phyloP scores from a whole-genome alignment of 78 protist species.

The Neovahlkampfia damariscottae region DNA sequence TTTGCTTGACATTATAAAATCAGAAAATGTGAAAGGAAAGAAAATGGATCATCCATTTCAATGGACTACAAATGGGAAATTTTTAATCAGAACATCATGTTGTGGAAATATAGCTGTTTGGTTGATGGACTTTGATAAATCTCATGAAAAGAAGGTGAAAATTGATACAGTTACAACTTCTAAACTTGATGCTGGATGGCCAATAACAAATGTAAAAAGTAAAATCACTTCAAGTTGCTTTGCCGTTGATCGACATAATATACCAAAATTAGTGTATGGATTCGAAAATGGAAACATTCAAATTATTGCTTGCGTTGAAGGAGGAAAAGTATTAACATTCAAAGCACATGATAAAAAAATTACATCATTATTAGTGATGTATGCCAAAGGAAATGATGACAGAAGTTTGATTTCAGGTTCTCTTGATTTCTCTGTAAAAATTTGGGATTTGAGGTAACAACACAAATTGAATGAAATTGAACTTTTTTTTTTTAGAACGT shows the following conservation, averaged over 20 bases:
- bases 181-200: background rate
- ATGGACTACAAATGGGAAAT: too few species aligned
- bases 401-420: background rate
- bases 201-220: background rate
- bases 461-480: too few species aligned
- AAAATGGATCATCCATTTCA: too few species aligned
- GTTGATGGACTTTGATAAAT: too few species aligned
- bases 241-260: background rate
- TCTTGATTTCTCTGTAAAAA: background rate
- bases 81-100: too few species aligned
- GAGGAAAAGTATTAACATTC: too few species aligned
- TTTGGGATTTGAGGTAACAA: too few species aligned
- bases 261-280: background rate
- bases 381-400: background rate
- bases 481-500: too few species aligned
- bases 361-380: background rate
- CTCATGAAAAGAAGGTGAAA: background rate
- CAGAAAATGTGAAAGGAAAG: too few species aligned
- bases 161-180: background rate
- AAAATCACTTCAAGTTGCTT: background rate
- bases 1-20: too few species aligned
- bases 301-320: too few species aligned
- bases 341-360: background rate
- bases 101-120: too few species aligned
- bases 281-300: background rate